A percentile compares a stretch with the other conserved stretches of the same genome.
phyloP scores from a whole-genome alignment of 2,329 filamentous ascomycete species.

The Fusarium nurragi region DNA sequence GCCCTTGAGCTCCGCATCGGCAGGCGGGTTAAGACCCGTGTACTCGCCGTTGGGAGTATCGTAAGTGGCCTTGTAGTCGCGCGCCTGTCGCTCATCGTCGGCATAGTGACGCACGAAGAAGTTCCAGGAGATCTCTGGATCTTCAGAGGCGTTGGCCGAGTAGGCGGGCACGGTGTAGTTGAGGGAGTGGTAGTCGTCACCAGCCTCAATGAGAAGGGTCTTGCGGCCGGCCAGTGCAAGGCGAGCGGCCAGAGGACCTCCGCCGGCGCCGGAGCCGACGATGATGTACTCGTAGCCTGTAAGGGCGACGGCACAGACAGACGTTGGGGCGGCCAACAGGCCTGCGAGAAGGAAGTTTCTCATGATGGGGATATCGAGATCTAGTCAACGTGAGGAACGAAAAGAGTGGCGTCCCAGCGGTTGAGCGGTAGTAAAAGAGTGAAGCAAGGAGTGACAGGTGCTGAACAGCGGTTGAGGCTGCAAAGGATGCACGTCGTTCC shows the following conservation, averaged over 20 bases:
- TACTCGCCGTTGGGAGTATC: constrained; percentile 62
- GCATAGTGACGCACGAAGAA: constrained; percentile 72
- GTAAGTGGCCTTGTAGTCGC: constrained; percentile 69
- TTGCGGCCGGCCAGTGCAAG: constrained; percentile 68
- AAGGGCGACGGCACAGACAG: constrained; percentile 31
- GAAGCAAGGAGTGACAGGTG: constrained; percentile 13
- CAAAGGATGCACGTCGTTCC: not conserved
- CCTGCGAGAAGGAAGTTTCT: constrained; percentile 25
- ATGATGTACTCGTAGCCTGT: constrained; percentile 65
- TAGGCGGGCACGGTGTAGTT: constrained; percentile 66
- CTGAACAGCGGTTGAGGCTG: not conserved
- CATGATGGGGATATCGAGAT: constrained; percentile 10
- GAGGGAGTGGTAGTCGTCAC: constrained; percentile 63
- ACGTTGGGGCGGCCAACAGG: constrained; percentile 23
- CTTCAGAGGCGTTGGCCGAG: constrained; percentile 63
- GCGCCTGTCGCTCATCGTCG: constrained; percentile 60
- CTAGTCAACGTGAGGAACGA: not conserved
- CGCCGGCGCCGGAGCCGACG: constrained; percentile 69
- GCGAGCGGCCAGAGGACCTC: constrained; percentile 66
- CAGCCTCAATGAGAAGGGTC: constrained; percentile 69
- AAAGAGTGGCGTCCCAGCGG: constrained; percentile 9
- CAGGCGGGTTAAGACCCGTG: constrained; percentile 54
- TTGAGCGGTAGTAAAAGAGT: constrained; percentile 2
- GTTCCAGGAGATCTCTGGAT: constrained; percentile 67
- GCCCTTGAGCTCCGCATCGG: constrained; percentile 53